A percentile compares a stretch with the other conserved stretches of the same genome.
These are phyloP conservation scores for Yamadazyma friedrichii DNA, from an alignment of 1,139 yeast genomes.

Conservation along the genomic window DNA sequence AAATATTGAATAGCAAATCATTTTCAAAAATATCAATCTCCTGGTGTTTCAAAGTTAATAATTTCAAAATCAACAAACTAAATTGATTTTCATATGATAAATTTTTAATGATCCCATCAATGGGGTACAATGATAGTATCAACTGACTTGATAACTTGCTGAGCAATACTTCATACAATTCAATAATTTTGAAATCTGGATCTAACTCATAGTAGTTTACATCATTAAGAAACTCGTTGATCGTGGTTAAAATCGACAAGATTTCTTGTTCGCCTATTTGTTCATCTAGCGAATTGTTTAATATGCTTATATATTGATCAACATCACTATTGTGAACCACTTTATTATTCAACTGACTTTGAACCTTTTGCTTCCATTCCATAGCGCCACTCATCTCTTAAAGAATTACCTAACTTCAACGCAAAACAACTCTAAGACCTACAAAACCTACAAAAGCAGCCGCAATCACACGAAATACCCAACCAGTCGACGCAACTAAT, in stretches of 20 bases:
- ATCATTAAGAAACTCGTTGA: slow-evolving; percentile 8
- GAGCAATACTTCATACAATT: slow-evolving; percentile 24
- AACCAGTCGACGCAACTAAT: too few species aligned
- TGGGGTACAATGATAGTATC: slow-evolving; percentile 22
- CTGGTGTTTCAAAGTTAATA: slow-evolving; percentile 18
- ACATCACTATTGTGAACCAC: neutral
- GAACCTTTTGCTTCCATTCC: neutral
- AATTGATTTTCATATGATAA: slow-evolving; percentile 12
- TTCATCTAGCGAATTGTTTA: neutral
- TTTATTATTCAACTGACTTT: neutral
- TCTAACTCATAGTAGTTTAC: slow-evolving; percentile 18
- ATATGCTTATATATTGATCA: neutral
- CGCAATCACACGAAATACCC: too few species aligned
- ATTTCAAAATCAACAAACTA: slow-evolving; percentile 19
- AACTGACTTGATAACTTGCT: slow-evolving; percentile 17
- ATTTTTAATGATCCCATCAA: slow-evolving; percentile 20
- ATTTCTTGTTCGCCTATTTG: neutral
- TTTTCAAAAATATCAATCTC: slow-evolving; percentile 19
- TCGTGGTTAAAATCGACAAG: slow-evolving; percentile 1
- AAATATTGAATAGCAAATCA: slow-evolving; percentile 1
- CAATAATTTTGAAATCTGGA: slow-evolving; percentile 19
- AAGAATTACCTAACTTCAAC: too few species aligned
- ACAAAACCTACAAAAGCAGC: too few species aligned
- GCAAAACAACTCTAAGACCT: too few species aligned
- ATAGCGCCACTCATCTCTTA: neutral